A percentile compares a stretch with the other conserved stretches of the same genome.
Evolutionary conservation across 352 stramenopile species (phyloP).

Genomic region (Phytophthora fragariaefolia): DNA sequence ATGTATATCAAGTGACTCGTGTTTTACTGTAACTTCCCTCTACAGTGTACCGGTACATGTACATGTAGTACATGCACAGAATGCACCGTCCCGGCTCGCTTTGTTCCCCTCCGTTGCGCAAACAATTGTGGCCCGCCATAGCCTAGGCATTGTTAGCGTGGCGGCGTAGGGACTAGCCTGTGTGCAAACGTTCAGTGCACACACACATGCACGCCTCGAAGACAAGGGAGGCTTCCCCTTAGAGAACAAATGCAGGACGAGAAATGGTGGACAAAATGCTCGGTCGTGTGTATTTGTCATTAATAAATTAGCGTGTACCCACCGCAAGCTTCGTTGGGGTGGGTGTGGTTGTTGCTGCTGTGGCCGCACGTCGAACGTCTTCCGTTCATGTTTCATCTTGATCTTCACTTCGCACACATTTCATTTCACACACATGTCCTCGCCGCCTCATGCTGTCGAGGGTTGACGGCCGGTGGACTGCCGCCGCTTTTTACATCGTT

Average conservation of each 20-base stretch:
- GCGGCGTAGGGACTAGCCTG: neutral
- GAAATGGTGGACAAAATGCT: slow-evolving; percentile 25
- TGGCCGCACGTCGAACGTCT: slow-evolving; percentile 13
- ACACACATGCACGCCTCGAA: no score
- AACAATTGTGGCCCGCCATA: neutral
- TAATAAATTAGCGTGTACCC: slow-evolving; percentile 43
- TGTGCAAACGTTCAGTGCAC: no score
- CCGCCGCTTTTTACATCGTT: slow-evolving; percentile 20
- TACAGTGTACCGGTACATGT: no score
- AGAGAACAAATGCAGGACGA: no score
- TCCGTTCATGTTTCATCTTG: slow-evolving; percentile 15
- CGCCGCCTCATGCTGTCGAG: slow-evolving; percentile 5
- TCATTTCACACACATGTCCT: slow-evolving; percentile 31
- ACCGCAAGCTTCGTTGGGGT: slow-evolving; percentile 12
- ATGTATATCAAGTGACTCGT: no score
- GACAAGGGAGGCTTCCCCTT: no score
- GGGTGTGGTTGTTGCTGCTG: slow-evolving; percentile 34
- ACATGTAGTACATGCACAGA: no score
- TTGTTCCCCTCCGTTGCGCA: neutral
- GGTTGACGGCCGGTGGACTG: slow-evolving; percentile 1
- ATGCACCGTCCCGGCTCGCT: neutral
- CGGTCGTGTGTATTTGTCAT: slow-evolving; percentile 23
- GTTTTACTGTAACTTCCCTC: no score
- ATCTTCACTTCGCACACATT: slow-evolving; percentile 36
- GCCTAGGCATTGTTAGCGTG: neutral